These are phyloP conservation scores for Schizopora paradoxa DNA, from an alignment of 1,284 basidiomycete genomes.

Conservation along the genomic window DNA sequence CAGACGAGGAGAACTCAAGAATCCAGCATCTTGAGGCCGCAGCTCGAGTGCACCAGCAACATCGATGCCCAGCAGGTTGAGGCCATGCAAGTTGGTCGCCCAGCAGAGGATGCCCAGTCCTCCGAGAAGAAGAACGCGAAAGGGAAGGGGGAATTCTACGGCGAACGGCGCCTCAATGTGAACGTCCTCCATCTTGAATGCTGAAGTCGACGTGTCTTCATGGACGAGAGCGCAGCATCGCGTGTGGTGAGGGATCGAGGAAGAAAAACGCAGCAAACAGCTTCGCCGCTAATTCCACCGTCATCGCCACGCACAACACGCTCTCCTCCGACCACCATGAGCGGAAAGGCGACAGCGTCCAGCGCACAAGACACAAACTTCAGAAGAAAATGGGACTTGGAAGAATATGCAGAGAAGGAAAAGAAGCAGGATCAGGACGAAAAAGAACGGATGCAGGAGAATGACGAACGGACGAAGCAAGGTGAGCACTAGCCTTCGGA, in stretches of 20 bases:
- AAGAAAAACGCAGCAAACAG: no score
- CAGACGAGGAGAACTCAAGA: conserved; percentile 29
- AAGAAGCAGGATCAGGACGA: conserved; percentile 73
- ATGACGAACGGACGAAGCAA: conserved; percentile 77
- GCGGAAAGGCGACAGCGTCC: conserved; percentile 55
- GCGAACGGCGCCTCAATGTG: conserved; percentile 40
- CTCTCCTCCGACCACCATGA: conserved; percentile 44
- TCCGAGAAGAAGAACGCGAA: conserved; percentile 70
- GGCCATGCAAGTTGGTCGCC: conserved; percentile 85
- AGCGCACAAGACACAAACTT: conserved; percentile 72
- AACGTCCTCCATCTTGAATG: conserved; percentile 20
- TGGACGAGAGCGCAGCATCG: no score
- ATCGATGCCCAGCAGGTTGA: conserved; percentile 73
- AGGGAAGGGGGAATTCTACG: conserved; percentile 71
- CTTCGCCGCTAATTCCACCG: no score
- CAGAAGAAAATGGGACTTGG: conserved; percentile 82
- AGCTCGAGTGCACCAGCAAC: conserved; percentile 64
- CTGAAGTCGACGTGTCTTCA: no score
- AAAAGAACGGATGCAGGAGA: conserved; percentile 76
- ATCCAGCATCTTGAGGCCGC: conserved; percentile 29
- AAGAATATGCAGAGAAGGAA: conserved; percentile 75
- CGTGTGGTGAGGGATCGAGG: no score
- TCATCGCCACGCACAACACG: no score
- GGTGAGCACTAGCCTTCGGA: conserved; percentile 40
- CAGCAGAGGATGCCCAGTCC: conserved; percentile 72